These are phyloP conservation scores for Phlebopus sp. DNA, from an alignment of 1,284 basidiomycete genomes.

Conservation along the genomic window DNA sequence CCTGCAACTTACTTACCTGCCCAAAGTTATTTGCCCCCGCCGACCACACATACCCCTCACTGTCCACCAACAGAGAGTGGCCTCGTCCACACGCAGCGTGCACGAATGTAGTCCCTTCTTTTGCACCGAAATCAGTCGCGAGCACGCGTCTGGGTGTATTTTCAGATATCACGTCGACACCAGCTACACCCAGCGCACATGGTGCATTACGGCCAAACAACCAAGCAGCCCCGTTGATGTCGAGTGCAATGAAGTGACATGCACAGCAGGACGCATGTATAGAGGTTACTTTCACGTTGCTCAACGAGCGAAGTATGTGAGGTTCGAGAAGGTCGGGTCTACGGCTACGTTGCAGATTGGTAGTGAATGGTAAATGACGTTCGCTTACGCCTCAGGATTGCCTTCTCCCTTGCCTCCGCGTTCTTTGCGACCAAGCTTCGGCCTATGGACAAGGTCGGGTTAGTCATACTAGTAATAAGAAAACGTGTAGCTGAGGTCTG, in stretches of 20 bases:
- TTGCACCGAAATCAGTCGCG: constrained; percentile 60
- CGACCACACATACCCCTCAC: constrained; percentile 79
- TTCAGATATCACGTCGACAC: constrained; percentile 63
- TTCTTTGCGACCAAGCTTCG: constrained; percentile 64
- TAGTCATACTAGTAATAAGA: constrained; percentile 15
- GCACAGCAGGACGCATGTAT: constrained; percentile 72
- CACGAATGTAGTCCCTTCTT: constrained; percentile 65
- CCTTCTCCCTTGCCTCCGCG: constrained; percentile 45
- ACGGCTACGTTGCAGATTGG: constrained; percentile 2
- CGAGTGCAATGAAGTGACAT: constrained; percentile 75
- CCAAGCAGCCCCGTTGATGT: constrained; percentile 78
- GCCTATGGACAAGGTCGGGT: constrained; percentile 40
- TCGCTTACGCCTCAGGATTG: constrained; percentile 39
- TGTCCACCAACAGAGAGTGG: constrained; percentile 83
- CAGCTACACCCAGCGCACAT: constrained; percentile 53
- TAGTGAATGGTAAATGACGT: constrained; percentile 3
- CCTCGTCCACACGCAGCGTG: constrained; percentile 79
- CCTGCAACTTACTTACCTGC: constrained; percentile 51
- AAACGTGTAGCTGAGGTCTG: neutral
- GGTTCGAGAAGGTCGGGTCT: constrained; percentile 80
- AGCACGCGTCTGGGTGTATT: constrained; percentile 65
- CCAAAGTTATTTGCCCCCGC: constrained; percentile 83
- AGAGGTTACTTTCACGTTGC: constrained; percentile 72
- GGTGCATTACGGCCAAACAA: constrained; percentile 81
- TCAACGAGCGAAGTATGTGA: constrained; percentile 83